Evolutionary conservation across 2,329 filamentous ascomycete genomes (phyloP).

Genomic region (Zymoseptoria pseudotritici): DNA sequence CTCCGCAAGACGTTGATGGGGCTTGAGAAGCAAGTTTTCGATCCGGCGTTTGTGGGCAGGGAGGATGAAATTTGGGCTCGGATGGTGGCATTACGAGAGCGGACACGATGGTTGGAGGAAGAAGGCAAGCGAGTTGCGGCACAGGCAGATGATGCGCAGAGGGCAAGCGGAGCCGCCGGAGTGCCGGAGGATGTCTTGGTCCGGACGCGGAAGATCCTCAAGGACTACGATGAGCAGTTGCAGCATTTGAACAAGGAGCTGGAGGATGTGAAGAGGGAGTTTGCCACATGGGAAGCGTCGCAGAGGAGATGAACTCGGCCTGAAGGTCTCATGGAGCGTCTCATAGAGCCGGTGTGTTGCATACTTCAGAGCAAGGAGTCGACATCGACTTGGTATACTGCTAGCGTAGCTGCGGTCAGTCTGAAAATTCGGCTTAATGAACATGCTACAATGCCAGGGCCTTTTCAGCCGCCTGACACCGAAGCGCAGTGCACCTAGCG

Average conservation of each 20-base stretch:
- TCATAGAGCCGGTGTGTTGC: neutral
- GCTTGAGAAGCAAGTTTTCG: slow-evolving; percentile 62
- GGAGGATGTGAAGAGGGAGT: slow-evolving; percentile 52
- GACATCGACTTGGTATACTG: neutral
- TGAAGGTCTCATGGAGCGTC: neutral
- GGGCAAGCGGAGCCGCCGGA: slow-evolving; percentile 42
- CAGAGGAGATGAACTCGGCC: slow-evolving; percentile 3
- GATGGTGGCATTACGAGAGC: slow-evolving; percentile 65
- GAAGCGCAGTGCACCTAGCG: neutral
- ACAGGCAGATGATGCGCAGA: slow-evolving; percentile 32
- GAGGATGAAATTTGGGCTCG: slow-evolving; percentile 83
- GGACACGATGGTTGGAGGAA: slow-evolving; percentile 63
- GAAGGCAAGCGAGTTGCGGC: slow-evolving; percentile 63
- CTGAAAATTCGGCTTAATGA: neutral
- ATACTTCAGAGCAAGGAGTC: neutral
- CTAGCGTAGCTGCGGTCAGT: neutral
- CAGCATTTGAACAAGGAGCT: slow-evolving; percentile 63
- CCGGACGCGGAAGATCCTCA: slow-evolving; percentile 71
- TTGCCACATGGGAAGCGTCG: slow-evolving; percentile 45
- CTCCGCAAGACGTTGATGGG: slow-evolving; percentile 62
- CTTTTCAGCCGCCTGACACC: neutral
- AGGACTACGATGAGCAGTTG: slow-evolving; percentile 75
- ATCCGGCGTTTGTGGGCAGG: slow-evolving; percentile 65
- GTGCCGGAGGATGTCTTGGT: slow-evolving; percentile 63
- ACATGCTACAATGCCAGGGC: neutral